These are phyloP conservation scores for Papiliotrema terrestris DNA, from an alignment of 1,284 basidiomycete species.

Conservation along the genomic window DNA sequence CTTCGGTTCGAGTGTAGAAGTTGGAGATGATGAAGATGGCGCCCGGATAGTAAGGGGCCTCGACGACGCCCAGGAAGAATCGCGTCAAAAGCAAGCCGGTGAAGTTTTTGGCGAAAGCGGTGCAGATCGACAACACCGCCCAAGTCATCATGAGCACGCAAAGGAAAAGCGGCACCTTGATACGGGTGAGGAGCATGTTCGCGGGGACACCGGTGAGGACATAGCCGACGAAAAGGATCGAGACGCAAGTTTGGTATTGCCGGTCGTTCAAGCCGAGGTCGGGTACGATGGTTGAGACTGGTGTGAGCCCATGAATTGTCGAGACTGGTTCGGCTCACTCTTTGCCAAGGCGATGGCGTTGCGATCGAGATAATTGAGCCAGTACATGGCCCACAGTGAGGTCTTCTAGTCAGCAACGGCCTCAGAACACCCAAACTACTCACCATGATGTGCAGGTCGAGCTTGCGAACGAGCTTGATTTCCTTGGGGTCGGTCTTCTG, in stretches of 20 bases:
- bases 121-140: constrained; percentile 14
- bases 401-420: not conserved
- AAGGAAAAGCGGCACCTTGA: constrained; percentile 21
- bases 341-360: constrained; percentile 16
- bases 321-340: not conserved
- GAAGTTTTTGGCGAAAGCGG: constrained; percentile 11
- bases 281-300: constrained; percentile 7
- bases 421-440: not conserved
- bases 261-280: constrained; percentile 34
- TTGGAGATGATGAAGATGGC: constrained; percentile 17
- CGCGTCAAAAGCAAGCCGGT: constrained; percentile 18
- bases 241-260: constrained; percentile 37
- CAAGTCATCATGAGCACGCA: constrained; percentile 14
- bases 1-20: constrained; percentile 21
- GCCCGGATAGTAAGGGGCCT: constrained; percentile 31
- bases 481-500: constrained; percentile 26
- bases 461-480: constrained; percentile 26
- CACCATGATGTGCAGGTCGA: constrained; percentile 23
- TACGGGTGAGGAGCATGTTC: constrained; percentile 32
- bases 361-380: constrained; percentile 17
- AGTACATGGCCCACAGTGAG: constrained; percentile 24
- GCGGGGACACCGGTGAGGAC: constrained; percentile 31
- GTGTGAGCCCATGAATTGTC: not conserved
- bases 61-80: constrained; percentile 22
- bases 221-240: constrained; percentile 43